Evolutionary conservation across 2,329 filamentous ascomycete genomes (phyloP).

Genomic region (Ophiostoma sp.): DNA sequence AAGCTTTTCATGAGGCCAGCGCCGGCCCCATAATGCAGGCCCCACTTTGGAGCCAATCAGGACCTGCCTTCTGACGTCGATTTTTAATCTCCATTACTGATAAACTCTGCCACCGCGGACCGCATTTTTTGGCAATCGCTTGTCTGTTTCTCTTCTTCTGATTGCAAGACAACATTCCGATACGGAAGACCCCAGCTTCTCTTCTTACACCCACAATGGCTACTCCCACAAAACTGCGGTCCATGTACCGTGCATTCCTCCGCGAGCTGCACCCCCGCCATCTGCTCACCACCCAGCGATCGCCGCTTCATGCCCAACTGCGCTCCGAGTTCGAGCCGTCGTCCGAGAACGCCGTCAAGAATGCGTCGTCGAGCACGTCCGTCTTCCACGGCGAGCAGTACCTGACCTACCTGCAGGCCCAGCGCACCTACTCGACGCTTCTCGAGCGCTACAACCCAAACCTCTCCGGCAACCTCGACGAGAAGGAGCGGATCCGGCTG

Average conservation of each 20-base stretch:
- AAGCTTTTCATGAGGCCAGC: neutral
- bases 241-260: slow-evolving; percentile 81
- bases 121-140: neutral
- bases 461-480: slow-evolving; percentile 65
- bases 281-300: slow-evolving; percentile 50
- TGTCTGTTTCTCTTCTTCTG: neutral
- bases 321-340: slow-evolving; percentile 51
- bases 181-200: neutral
- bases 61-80: slow-evolving; percentile 11
- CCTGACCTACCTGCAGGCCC: slow-evolving; percentile 73
- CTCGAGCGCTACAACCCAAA: slow-evolving; percentile 92
- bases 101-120: neutral
- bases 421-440: slow-evolving; percentile 73
- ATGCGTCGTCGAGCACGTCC: slow-evolving; percentile 28
- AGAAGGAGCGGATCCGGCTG: slow-evolving; percentile 76
- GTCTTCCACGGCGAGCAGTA: slow-evolving; percentile 64
- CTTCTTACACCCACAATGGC: slow-evolving; percentile 6
- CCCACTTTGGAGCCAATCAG: slow-evolving; percentile 13
- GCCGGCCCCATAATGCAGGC: neutral
- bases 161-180: neutral
- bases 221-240: slow-evolving; percentile 48
- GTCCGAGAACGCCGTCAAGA: slow-evolving; percentile 32
- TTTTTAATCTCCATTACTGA: slow-evolving; percentile 11
- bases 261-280: slow-evolving; percentile 77
- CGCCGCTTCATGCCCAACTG: slow-evolving; percentile 64